Evolutionary conservation across 2,329 filamentous ascomycete species (phyloP), one percentile per base, ranked within the genome.

Genomic region (Colletotrichum tamarilloi): DNA sequence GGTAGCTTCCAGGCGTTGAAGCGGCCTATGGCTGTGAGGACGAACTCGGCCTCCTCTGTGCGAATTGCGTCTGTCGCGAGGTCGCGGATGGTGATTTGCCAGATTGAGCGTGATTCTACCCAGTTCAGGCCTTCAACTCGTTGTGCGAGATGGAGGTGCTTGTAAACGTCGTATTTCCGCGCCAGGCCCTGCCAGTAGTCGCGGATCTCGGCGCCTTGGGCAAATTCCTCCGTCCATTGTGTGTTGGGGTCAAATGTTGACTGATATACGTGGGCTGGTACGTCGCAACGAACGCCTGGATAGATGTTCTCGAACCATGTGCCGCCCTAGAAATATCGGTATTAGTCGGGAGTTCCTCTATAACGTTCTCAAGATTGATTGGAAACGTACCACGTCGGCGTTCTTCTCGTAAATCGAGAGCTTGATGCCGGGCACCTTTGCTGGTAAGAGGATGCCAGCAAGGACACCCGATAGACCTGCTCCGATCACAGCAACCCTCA

Each of bases 381-480:
- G 3, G 5, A 4, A 5, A 84, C 90, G 76, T 83, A 92, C 91
- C 78, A 93, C 87, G 63, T 93, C 91, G 0, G 84, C 78, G 75
- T 93, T 93, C 82, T 93, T 94, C 78, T 94, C 92, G 66, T 90
- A 90, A 49, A 94, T 90, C 0, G 86, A 89, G 72, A 95, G 81
- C 57, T 93, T 83, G 60, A 94, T 88, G 0, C 88, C 87, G 0
- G 93, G 92, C 0, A 95, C 89, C 75, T 95, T 95, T 11, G 84
- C 87, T 0, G 92, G 92, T 1, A 95, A 83, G 9, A 94, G 81
- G 8, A 91, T 86, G 0, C 92, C 93, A 1, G 92, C 90, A 5
- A 88, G 87, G 46, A 93, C 87, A 3, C 92, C 92, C 0, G 90
- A 81, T 0, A 93, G 81, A 0, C 92, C 92, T 9, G 90, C 91